Evolutionary conservation across 116 monocot species (phyloP), one percentile per base, ranked within the genome.

Genomic region (Trichopus zeylanicus): DNA sequence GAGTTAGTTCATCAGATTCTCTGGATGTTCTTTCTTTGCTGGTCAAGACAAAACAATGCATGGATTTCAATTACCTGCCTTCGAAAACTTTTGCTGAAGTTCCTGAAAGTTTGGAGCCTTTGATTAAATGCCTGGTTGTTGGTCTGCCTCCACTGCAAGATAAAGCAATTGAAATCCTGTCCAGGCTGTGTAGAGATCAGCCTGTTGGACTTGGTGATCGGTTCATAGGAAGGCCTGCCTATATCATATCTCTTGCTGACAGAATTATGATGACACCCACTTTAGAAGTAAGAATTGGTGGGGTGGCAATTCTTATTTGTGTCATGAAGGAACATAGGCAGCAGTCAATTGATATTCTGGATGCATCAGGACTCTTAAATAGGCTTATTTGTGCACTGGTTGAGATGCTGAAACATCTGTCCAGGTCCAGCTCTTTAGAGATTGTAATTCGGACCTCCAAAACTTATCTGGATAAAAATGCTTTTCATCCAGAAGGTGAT

Each of bases 141-240:
- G 83, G 88, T 53, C 68, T 59, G 35, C 80, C 79, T 51, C 42
- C 61, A 15, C 57, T 73, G 46, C 83, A 88, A 80, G 88, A 88
- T 63, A 88, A 83, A 55, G 73, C 66, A 27, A 83, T 88, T 69
- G 74, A 78, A 64, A 80, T 88, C 21, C 83, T 88, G 42, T 80
- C 83, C 53, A 80, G 83, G 56, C 46, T 88, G 11, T 87, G 82
- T 49, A 56, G 55, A 59, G 83, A 80, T 51, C 73, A 70, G 49
- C 67, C 77, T 69, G 59, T 52, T 23, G 19, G 56, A 59, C 71
- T 88, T 34, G 77, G 77, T 59, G 71, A 77, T 70, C 57, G 46
- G 52, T 66, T 88, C 46, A 70, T 65, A 31, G 49, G 56, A 70
- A 76, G 46, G 38, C 55, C 47, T 24, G 75, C 62, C 60, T 77